Percentiles rank a stretch among this genome's conserved stretches.
phyloP scores from a whole-genome alignment of 2,329 filamentous ascomycete genomes.

The Xenoacremonium recifei region DNA sequence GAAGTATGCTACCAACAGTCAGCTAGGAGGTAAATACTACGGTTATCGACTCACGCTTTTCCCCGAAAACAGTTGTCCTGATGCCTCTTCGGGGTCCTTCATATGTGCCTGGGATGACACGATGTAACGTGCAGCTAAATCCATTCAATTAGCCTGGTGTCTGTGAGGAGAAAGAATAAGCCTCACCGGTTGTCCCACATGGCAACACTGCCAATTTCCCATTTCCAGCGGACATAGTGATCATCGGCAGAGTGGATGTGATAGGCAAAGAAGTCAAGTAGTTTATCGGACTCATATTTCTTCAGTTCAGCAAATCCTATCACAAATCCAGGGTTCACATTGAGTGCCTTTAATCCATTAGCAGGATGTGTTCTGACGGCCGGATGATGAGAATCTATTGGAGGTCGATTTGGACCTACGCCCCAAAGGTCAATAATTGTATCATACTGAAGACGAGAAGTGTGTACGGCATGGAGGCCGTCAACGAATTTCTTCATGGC shows the following conservation, averaged over 20 bases:
- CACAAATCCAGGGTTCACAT: conserved; percentile 46
- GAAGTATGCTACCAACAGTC: conserved; percentile 1
- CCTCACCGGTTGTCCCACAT: conserved; percentile 46
- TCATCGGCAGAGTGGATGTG: conserved; percentile 50
- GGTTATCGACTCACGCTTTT: conserved; percentile 6
- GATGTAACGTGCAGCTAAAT: conserved; percentile 7
- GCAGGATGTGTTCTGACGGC: conserved; percentile 49
- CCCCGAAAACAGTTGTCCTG: conserved; percentile 11
- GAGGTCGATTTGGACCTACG: conserved; percentile 30
- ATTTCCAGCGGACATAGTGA: conserved; percentile 49
- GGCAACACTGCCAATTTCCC: conserved; percentile 46
- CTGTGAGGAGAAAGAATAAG: neutral
- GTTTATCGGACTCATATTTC: conserved; percentile 25
- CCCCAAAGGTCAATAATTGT: conserved; percentile 10
- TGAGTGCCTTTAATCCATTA: conserved; percentile 44
- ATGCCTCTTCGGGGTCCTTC: conserved; percentile 12
- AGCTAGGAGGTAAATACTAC: neutral
- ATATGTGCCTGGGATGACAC: conserved; percentile 14
- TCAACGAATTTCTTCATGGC: conserved; percentile 42
- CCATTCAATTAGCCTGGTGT: neutral
- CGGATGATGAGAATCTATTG: conserved; percentile 47
- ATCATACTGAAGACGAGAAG: conserved; percentile 27
- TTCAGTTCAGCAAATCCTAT: conserved; percentile 49
- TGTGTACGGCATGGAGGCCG: conserved; percentile 44
- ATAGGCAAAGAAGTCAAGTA: conserved; percentile 44